These are phyloP conservation scores for Boletus reticuloceps DNA, from an alignment of 768 basidiomycete genomes.

Conservation along the genomic window DNA sequence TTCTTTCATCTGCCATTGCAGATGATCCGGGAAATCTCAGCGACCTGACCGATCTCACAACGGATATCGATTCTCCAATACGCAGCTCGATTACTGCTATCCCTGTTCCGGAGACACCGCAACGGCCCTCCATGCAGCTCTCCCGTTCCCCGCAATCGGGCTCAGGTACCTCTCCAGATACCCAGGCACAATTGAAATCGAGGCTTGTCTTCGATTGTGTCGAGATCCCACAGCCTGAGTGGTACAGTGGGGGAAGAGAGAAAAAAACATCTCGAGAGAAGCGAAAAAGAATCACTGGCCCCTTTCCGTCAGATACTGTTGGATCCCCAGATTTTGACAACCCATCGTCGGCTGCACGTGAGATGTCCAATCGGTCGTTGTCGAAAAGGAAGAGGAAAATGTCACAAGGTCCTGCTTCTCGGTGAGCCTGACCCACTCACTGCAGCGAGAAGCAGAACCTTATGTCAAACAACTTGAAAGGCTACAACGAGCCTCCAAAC, in stretches of 20 bases:
- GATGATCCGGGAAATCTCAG: conserved; percentile 21
- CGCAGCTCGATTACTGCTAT: neutral
- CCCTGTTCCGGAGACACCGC: neutral
- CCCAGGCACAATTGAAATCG: neutral
- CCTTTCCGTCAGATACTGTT: neutral
- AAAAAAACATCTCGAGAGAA: conserved; percentile 1
- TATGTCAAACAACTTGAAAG: conserved; percentile 25
- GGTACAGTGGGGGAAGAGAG: conserved; percentile 7
- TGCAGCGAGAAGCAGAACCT: conserved; percentile 29
- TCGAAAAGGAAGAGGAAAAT: conserved; percentile 19
- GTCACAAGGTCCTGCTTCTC: conserved; percentile 26
- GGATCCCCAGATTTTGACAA: neutral
- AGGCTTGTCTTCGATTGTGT: conserved; percentile 25
- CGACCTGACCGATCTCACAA: conserved; percentile 30
- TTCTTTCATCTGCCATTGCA: neutral
- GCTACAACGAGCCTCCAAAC: conserved; percentile 5
- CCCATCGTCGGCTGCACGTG: neutral
- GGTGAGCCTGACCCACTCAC: conserved; percentile 31
- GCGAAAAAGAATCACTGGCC: conserved; percentile 9
- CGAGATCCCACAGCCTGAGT: conserved; percentile 13
- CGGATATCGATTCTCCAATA: conserved; percentile 19
- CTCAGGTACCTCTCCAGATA: neutral
- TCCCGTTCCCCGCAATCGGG: neutral
- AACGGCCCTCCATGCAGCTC: neutral
- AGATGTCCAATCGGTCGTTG: neutral